These are phyloP conservation scores for Geotrichum histeridarum DNA, from an alignment of 1,139 yeast genomes.

Conservation along the genomic window DNA sequence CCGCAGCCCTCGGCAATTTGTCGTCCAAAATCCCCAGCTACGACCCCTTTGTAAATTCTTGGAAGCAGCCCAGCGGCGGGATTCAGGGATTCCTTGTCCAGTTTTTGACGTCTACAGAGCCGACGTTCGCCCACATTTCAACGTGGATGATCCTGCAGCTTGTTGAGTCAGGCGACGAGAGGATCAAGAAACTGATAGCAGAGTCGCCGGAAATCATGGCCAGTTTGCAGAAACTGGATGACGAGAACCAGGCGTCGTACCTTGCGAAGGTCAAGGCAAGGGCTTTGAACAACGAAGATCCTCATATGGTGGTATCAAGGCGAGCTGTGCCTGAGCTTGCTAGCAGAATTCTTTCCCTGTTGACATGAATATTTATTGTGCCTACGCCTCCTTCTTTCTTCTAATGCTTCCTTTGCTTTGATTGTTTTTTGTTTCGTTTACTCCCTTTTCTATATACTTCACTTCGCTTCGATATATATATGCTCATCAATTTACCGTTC, in stretches of 20 bases:
- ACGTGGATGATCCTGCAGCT: constrained; percentile 94
- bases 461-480: neutral
- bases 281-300: neutral
- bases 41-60: constrained; percentile 68
- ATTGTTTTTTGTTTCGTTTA: too few relatives aligned
- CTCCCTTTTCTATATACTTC: neutral
- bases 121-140: constrained; percentile 98
- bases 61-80: constrained; percentile 82
- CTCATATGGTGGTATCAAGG: constrained; percentile 12
- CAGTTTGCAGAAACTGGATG: too few relatives aligned
- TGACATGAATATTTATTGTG: constrained; percentile 2
- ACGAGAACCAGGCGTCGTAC: too few relatives aligned
- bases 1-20: constrained; percentile 94
- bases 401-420: too few relatives aligned
- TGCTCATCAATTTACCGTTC: too few relatives aligned
- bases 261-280: constrained; percentile 21
- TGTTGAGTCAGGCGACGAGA: constrained; percentile 76
- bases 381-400: neutral
- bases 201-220: constrained; percentile 33
- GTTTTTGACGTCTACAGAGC: constrained; percentile 77
- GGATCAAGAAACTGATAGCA: constrained; percentile 43
- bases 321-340: constrained; percentile 21
- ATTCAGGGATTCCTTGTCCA: constrained; percentile 76
- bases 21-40: constrained; percentile 86
- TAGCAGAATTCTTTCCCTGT: constrained; percentile 12